Evolutionary conservation across 768 basidiomycete genomes (phyloP).

Genomic region (Stropharia rugosoannulata): DNA sequence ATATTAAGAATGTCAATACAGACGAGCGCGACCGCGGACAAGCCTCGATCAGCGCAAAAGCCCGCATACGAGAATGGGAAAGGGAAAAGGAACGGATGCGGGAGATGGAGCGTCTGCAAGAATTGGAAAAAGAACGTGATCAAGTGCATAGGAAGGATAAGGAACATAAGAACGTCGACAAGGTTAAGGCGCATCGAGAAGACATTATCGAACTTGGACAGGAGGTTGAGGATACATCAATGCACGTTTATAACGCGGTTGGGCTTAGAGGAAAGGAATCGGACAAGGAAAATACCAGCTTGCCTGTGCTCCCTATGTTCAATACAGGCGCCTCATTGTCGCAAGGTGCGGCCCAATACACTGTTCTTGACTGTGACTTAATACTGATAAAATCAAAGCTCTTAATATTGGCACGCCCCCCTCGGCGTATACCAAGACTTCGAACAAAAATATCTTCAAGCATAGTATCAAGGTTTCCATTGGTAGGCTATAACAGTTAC

Average conservation of each 20-base stretch:
- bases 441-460: constrained; percentile 45
- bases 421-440: constrained; percentile 13
- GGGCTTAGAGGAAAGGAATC: constrained; percentile 11
- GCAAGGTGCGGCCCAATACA: constrained; percentile 22
- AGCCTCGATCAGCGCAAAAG: constrained; percentile 48
- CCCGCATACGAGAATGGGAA: constrained; percentile 77
- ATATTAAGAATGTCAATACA: constrained; percentile 11
- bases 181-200: constrained; percentile 20
- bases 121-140: constrained; percentile 51
- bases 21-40: constrained; percentile 26
- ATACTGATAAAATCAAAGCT: constrained; percentile 13
- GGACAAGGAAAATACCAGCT: constrained; percentile 27
- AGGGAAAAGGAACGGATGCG: constrained; percentile 65
- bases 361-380: background rate
- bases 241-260: constrained; percentile 17
- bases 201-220: constrained; percentile 5
- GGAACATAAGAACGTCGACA: constrained; percentile 26
- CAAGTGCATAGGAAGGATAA: constrained; percentile 38
- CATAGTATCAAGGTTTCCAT: constrained; percentile 76
- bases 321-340: constrained; percentile 28
- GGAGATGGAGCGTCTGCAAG: constrained; percentile 65
- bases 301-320: constrained; percentile 27
- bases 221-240: constrained; percentile 17
- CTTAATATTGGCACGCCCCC: constrained; percentile 20
- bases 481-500: constrained; percentile 38